Base-by-base conservation (phyloP, 148 eudicot genomes). In the Euryodendron excelsum region DNA sequence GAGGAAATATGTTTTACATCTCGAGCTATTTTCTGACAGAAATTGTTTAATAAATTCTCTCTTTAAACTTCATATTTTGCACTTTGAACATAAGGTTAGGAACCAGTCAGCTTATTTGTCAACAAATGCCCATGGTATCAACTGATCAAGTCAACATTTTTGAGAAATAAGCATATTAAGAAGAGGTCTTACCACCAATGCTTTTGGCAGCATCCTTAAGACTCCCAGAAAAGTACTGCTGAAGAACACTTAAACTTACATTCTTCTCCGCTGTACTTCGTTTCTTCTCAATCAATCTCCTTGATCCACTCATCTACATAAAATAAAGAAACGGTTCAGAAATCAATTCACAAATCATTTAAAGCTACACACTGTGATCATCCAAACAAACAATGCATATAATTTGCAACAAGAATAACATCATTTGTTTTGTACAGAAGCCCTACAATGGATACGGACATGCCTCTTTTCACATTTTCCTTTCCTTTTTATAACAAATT, bases 151-250 rank as follows among this genome's bases (percentile, higher is more conserved):
- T 53, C 41, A 78, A 55, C 18, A 12, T 25, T 41, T 18, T 25
- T 23, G 65, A 34, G 34, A 62, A 25, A 64, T n/a, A 66, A 68
- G 18, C 69, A 77, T 17, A 13, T 25, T 69, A 74, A 39, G 45
- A 60, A 23, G 55, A 67, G 75, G 68, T 67, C 87, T 78, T 81
- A 95, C 98, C 97, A 44, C 96, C 98, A 88, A 95, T 88, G 81
- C 86, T 86, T 85, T 91, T 93, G 31, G 98, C 98, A 81, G 97
- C 98, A 88, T 95, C 98, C 85, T 93, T 95, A 12, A 95, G 91
- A 78, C 98, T 95, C 79, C 98, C 98, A 58, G 96, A 89, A 71
- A 95, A 95, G 79, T 95, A 91, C 56, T 91, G 97, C 76, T 95
- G 97, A 82, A 95, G 89, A 71, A 93, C 92, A 82, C 87, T 85